phyloP scores from a whole-genome alignment of 2,329 filamentous ascomycete genomes.

The Alternaria postmessia region DNA sequence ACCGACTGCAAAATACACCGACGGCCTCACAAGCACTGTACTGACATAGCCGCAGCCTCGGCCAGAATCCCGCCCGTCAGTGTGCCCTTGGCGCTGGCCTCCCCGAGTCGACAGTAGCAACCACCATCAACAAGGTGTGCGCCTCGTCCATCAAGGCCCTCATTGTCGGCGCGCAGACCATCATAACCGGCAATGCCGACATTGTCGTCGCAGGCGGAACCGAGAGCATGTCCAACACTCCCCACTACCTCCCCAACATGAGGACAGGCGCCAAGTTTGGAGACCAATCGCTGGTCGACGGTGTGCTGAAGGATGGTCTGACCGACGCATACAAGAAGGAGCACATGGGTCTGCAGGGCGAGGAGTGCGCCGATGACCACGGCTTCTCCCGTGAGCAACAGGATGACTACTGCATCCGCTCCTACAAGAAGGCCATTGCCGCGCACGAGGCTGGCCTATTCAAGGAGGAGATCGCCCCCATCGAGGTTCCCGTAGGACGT shows the following conservation, averaged over 20 bases:
- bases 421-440: constrained; percentile 91
- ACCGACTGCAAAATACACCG: background rate
- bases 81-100: constrained; percentile 91
- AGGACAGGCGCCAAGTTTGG: constrained; percentile 93
- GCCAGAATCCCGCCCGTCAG: constrained; percentile 95
- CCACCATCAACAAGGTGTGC: constrained; percentile 99
- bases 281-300: constrained; percentile 86
- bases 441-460: constrained; percentile 85
- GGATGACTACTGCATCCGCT: constrained; percentile 94
- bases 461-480: constrained; percentile 83
- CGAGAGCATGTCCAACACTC: constrained; percentile 98
- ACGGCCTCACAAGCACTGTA: background rate
- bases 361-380: constrained; percentile 90
- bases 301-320: constrained; percentile 91
- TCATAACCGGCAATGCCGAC: constrained; percentile 93
- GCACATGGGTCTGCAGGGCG: constrained; percentile 93
- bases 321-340: constrained; percentile 95
- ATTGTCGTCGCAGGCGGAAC: constrained; percentile 93
- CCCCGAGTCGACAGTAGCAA: constrained; percentile 78
- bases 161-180: constrained; percentile 93
- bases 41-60: constrained; percentile 69
- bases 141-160: constrained; percentile 94
- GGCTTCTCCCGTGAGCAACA: constrained; percentile 82
- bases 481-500: constrained; percentile 86
- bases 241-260: constrained; percentile 91